Evolutionary conservation across 192 early-diverging fungal genomes (phyloP), one percentile per base, ranked within the genome.

Genomic region (Neocallimastix lanati): DNA sequence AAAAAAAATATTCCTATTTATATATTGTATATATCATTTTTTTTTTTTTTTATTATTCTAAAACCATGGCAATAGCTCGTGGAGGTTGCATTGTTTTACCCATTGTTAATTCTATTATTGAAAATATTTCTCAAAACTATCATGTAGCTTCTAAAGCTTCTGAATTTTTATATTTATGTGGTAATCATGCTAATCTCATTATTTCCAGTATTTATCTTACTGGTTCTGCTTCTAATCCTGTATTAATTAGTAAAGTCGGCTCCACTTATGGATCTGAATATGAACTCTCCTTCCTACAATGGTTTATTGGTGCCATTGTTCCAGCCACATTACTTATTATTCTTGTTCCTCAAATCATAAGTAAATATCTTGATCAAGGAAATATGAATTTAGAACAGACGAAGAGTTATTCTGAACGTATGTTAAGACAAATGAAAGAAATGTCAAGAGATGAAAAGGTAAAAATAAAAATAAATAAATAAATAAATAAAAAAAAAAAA

Each of bases 1-100:
- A n/a, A n/a, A n/a, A n/a, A n/a, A n/a, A n/a, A n/a, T n/a, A n/a
- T n/a, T n/a, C n/a, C n/a, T n/a, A n/a, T n/a, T n/a, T 50, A 13
- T 50, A 13, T 50, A 21, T 50, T 50, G 2, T 50, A 13, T 50
- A 13, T 50, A 21, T 21, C 14, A 14, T 38, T 12, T 38, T 38
- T 38, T 14, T 38, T 38, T 14, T 87, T 86, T 38, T 91, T 91
- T 82, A 81, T 83, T 35, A 15, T 28, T 13, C 9, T 38, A 13
- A 14, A 38, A 77, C 38, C 76, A 78, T 13, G 29, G n/a, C 14
- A 79, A 91, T 90, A 0, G 93, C 93, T 18, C 88, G 93, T 37
- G 93, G 93, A 30, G 93, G 93, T 18, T 90, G 93, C 13, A 92
- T 94, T 29, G 83, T 94, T 7, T 86, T 91, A 30, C 93, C 93